Percentiles rank a stretch among this genome's conserved stretches.
phyloP scores from a whole-genome alignment of 208 protist species.

The Borovskyia barvae region DNA sequence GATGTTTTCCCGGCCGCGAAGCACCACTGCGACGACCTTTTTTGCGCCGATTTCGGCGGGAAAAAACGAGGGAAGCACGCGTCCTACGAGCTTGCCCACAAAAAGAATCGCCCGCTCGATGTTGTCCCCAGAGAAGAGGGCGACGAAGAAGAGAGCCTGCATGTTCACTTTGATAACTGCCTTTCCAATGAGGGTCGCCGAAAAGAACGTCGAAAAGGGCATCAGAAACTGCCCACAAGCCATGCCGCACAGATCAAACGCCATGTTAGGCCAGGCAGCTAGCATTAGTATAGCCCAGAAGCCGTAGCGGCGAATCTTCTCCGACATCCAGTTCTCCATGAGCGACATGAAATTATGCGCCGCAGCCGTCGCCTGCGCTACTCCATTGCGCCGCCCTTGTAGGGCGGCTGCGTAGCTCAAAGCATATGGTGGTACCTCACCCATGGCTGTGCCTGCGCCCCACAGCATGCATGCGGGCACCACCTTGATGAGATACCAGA shows the following conservation, averaged over 20 bases:
- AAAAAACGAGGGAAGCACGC: conserved; percentile 28
- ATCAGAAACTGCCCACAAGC: conserved; percentile 96
- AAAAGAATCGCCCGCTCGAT: conserved; percentile 59
- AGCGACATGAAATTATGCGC: conserved; percentile 64
- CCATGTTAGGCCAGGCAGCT: conserved; percentile 95
- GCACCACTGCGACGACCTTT: conserved; percentile 44
- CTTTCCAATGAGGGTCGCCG: conserved; percentile 95
- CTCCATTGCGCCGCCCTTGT: conserved; percentile 53
- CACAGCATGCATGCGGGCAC: conserved; percentile 88
- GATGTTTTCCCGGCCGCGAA: conserved; percentile 69
- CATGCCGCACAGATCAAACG: conserved; percentile 97
- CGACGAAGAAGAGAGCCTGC: conserved; percentile 88
- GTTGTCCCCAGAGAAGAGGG: conserved; percentile 83
- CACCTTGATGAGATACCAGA: conserved; percentile 65
- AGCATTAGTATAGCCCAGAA: conserved; percentile 95
- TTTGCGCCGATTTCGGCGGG: conserved; percentile 28
- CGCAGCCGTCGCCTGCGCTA: conserved; percentile 27
- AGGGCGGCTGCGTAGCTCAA: conserved; percentile 89
- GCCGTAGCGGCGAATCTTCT: conserved; percentile 82
- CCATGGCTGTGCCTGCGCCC: conserved; percentile 95
- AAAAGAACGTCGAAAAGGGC: conserved; percentile 97
- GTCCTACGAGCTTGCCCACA: conserved; percentile 20
- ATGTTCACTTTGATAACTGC: conserved; percentile 90
- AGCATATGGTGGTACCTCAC: conserved; percentile 96
- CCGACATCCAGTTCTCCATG: conserved; percentile 80